Evolutionary conservation across 371 early-diverging fungal species (phyloP).

Genomic region (Amoeboradix gromovi): DNA sequence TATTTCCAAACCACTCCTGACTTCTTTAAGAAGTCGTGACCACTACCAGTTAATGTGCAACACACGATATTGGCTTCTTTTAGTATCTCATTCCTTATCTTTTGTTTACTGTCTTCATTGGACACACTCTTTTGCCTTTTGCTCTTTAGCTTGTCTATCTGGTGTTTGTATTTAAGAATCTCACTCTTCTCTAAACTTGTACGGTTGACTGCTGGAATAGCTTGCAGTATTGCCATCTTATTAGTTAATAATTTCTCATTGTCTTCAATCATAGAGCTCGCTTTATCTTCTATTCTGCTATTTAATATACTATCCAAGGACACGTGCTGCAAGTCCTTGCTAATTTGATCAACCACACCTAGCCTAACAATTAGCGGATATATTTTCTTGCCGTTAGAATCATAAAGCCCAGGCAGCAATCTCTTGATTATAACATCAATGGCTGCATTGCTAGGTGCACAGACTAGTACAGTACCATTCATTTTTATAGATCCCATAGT

Average conservation of each 20-base stretch:
- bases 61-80: slow-evolving; percentile 39
- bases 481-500: not conserved
- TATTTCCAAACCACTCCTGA: slow-evolving; percentile 28
- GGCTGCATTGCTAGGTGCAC: slow-evolving; percentile 91
- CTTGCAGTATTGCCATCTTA: not conserved
- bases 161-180: not conserved
- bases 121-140: not conserved
- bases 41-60: slow-evolving; percentile 54
- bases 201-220: not conserved
- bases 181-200: not conserved
- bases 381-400: slow-evolving; percentile 17
- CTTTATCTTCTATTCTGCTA: slow-evolving; percentile 8
- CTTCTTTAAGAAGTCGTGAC: slow-evolving; percentile 42
- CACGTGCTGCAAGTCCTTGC: slow-evolving; percentile 34
- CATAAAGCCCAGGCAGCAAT: slow-evolving; percentile 19
- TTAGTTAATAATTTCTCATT: not conserved
- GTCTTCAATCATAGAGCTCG: slow-evolving; percentile 5
- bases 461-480: slow-evolving; percentile 30
- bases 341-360: slow-evolving; percentile 40
- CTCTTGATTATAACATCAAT: slow-evolving; percentile 66
- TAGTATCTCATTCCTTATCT: slow-evolving; percentile 15
- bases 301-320: slow-evolving; percentile 22
- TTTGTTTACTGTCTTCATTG: not conserved
- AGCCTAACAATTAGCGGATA: slow-evolving; percentile 49
- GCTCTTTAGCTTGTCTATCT: not conserved